Base-by-base conservation (phyloP, 805 yeast species). In the Lachancea meyersii region DNA sequence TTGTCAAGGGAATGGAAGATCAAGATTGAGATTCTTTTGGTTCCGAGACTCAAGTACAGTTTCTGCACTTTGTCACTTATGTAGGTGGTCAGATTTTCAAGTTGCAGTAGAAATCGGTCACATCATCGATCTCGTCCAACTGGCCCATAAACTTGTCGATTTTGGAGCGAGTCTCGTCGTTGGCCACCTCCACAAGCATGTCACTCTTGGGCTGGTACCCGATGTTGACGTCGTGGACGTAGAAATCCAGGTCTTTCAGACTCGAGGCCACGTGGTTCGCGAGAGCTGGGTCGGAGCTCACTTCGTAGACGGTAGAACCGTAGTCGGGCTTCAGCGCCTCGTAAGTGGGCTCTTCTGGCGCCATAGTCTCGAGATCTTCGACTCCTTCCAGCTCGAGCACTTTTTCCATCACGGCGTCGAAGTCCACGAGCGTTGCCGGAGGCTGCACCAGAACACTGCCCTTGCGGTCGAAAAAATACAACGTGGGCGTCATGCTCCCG, bases 71-170 rank as follows among this genome's bases (percentile, higher is more conserved):
- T n/a, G n/a, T n/a, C n/a, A n/a, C n/a, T n/a, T n/a, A n/a, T n/a
- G n/a, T n/a, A n/a, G n/a, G n/a, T n/a, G n/a, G n/a, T n/a, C n/a
- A n/a, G n/a, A n/a, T n/a, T 46, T 67, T 72, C 51, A 77, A 68
- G 58, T 87, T 91, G 23, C 86, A 75, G 64, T 85, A 86, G 46
- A 85, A 78, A 48, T 78, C 86, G 5, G 86, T 79, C 17, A 91
- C 85, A 53, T 93, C 97, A 38, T 82, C 87, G n/a, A 87, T 67
- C 26, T 80, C 86, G 41, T 86, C 94, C 35, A 91, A 67, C 37
- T 71, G 69, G 18, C 61, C 67, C 26, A 82, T 60, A 27, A 88
- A 76, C 54, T 78, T 83, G 13, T 73, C 72, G 52, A 77, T 73
- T 28, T 71, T 70, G 46, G 69, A 72, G 45, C 62, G 68, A 6